Base-by-base conservation (phyloP, 345 rosid species). In the Populus nigra region DNA sequence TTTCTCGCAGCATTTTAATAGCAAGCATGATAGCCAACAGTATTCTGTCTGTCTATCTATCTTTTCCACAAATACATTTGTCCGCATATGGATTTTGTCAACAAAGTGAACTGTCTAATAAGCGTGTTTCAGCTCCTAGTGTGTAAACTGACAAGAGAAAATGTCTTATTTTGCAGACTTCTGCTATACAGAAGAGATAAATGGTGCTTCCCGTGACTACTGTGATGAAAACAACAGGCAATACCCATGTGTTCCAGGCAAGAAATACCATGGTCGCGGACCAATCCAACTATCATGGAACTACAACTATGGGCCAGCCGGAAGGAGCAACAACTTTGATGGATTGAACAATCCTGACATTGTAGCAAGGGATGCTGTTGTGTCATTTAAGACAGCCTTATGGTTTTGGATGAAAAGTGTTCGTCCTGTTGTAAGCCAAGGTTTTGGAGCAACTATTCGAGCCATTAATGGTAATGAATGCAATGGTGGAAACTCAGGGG, bases 361-460 rank as follows among this genome's bases (percentile, higher is more conserved):
- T 0, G 92, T 93, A 23, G 91, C 88, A 31, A 85, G 77, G 0
- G 90, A 91, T 69, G 88, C 91, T 0, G 79, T 83, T 9, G 70
- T 91, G 5, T 81, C 93, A 1, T 93, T 93, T 86, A 86, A 85
- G 85, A 88, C 94, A 0, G 91, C 91, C 20, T 63, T 92, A n/a
- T 91, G 97, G 97, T 92, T 76, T 73, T 93, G 94, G 97, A 89
- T 85, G 85, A 82, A 76, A 18, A 72, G 9, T 35, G 92, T 90
- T 11, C 91, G 84, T 2, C 81, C 93, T 0, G 89, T 88, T 7
- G 22, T 89, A 1, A n/a, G 65, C 73, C 88, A 89, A 77, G 97
- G 96, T 5, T 92, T 92, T 43, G 97, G 97, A 8, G 88, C 90
- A 59, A 90, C 92, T 41, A 90, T 89, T 73, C 78, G 87, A 2